Conservation (phyloP, 75 land plant genomes). For the Cupressus sempervirens region DNA sequence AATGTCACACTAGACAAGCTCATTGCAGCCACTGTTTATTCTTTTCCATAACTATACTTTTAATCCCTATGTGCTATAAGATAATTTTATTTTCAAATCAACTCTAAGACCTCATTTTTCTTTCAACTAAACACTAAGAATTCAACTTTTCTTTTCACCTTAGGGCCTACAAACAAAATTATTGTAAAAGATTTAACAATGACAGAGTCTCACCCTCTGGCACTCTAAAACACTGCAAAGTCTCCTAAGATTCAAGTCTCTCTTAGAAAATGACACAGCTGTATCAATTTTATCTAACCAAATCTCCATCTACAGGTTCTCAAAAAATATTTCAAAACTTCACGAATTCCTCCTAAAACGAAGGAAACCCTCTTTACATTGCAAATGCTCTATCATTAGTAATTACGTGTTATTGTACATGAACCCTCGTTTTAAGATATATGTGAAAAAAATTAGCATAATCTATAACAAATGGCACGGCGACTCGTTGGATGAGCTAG, state of each 20-base stretch:
- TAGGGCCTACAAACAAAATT: no score
- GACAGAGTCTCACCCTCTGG: background rate
- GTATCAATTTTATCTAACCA: background rate
- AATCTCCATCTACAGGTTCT: background rate
- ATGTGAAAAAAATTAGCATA: background rate
- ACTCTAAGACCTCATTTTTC: no score
- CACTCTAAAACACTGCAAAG: background rate
- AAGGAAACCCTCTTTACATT: background rate
- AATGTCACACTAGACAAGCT: background rate
- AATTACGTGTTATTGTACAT: no score
- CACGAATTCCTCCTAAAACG: background rate
- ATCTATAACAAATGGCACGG: background rate
- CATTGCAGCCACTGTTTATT: background rate
- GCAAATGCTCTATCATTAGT: background rate
- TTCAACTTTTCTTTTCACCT: no score
- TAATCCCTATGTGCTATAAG: no score
- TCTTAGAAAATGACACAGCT: background rate
- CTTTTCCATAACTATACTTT: background rate
- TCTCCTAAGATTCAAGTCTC: background rate
- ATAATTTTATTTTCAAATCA: no score
- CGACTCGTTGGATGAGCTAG: background rate
- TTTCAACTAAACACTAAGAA: no score
- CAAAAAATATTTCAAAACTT: background rate
- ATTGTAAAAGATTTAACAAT: no score
- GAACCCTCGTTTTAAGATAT: no score